Conservation (phyloP, 2,329 filamentous ascomycete species). For the Cercospora berteroae region DNA sequence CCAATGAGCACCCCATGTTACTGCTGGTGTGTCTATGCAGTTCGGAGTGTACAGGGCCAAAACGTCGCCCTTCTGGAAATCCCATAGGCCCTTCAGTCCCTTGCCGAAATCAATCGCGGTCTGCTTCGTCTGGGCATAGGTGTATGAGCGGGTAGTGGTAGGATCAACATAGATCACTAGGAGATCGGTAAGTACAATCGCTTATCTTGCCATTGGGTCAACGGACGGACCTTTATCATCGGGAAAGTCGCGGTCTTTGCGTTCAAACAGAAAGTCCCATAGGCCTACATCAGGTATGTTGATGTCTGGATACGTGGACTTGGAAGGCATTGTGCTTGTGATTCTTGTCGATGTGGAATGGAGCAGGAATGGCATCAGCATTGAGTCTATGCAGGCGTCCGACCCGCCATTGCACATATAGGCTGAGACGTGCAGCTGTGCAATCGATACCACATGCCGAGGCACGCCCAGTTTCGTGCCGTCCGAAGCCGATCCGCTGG, state of each 20-base stretch:
- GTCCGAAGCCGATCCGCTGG: not conserved
- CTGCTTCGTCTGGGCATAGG: constrained; percentile 63
- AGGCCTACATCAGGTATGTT: constrained; percentile 72
- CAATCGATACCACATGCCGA: not conserved
- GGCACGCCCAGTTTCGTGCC: not conserved
- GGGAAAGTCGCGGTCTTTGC: constrained; percentile 62
- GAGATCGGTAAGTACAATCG: not conserved
- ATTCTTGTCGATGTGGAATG: not conserved
- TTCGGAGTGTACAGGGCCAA: constrained; percentile 82
- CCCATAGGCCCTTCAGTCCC: constrained; percentile 70
- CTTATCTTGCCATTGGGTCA: not conserved
- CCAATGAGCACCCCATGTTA: constrained; percentile 78
- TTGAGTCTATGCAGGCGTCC: not conserved
- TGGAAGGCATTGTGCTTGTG: constrained; percentile 20
- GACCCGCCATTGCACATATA: not conserved
- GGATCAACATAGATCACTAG: constrained; percentile 75
- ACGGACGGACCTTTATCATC: constrained; percentile 65
- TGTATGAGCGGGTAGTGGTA: constrained; percentile 68
- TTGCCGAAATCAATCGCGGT: constrained; percentile 73
- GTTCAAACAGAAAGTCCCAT: constrained; percentile 75
- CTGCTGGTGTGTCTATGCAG: constrained; percentile 73
- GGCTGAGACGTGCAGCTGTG: not conserved
- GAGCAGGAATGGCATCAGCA: not conserved
- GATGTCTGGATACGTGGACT: constrained; percentile 55
- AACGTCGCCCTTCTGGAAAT: constrained; percentile 80